These are phyloP conservation scores for Gracilaria caudata DNA, from an alignment of 23 red algal genomes.

Conservation along the genomic window DNA sequence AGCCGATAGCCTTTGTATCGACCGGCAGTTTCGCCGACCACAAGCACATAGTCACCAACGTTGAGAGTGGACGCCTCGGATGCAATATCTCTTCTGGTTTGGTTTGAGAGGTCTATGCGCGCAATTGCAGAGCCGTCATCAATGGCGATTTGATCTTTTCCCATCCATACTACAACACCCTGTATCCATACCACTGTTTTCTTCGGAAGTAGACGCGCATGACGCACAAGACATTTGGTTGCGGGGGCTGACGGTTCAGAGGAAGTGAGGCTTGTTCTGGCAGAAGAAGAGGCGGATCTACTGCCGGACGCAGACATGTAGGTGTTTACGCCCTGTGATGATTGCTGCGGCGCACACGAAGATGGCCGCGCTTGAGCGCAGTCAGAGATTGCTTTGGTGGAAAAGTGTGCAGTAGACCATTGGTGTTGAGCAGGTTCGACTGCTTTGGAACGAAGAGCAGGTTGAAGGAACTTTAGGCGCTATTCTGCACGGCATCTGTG, in stretches of 20 bases:
- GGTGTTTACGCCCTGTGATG: no score
- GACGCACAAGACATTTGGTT: slow-evolving; percentile 19
- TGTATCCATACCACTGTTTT: slow-evolving; percentile 48
- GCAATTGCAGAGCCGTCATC: slow-evolving; percentile 67
- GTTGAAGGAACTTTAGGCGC: no score
- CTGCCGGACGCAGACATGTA: background rate
- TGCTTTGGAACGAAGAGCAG: no score
- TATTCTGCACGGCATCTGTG: no score
- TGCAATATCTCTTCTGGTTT: slow-evolving; percentile 24
- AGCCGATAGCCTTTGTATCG: slow-evolving; percentile 22
- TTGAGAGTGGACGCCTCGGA: background rate
- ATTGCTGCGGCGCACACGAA: no score
- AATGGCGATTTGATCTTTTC: slow-evolving; percentile 9
- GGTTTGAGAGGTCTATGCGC: background rate
- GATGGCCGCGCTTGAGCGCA: no score
- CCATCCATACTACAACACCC: slow-evolving; percentile 26
- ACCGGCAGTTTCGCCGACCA: slow-evolving; percentile 1
- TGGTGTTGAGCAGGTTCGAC: no score
- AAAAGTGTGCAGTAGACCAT: no score
- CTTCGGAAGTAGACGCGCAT: slow-evolving; percentile 17
- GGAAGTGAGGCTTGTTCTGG: background rate
- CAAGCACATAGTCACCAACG: slow-evolving; percentile 39
- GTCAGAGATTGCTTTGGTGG: no score
- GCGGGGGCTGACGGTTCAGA: background rate
- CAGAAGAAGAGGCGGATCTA: background rate